These are phyloP conservation scores for Euphrasia confusa DNA, from an alignment of 257 asterid species.

Conservation along the genomic window DNA sequence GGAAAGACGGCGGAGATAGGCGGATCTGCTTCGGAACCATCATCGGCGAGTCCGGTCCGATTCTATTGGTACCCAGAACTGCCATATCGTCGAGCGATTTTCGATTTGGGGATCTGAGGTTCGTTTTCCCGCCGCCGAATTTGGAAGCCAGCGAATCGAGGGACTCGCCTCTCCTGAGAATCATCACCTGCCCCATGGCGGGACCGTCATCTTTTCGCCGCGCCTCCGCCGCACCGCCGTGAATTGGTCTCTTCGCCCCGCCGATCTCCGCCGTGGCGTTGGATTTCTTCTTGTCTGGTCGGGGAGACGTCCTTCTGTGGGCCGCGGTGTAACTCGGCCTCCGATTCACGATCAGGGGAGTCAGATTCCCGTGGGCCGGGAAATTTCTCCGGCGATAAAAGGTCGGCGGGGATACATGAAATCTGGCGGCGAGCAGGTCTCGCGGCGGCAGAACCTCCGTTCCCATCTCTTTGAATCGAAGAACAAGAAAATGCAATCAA, in stretches of 20 bases:
- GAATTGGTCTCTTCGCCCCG: slow-evolving; percentile 25
- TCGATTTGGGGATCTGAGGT: slow-evolving; percentile 13
- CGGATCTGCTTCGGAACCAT: slow-evolving; percentile 45
- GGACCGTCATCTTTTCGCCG: slow-evolving; percentile 35
- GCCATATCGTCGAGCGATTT: slow-evolving; percentile 40
- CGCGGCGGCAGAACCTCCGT: slow-evolving; percentile 46
- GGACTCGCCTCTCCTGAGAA: slow-evolving; percentile 50
- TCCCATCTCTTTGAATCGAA: slow-evolving; percentile 28
- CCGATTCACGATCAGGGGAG: slow-evolving; percentile 26
- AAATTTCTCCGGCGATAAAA: slow-evolving; percentile 36
- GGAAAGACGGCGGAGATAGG: slow-evolving; percentile 22
- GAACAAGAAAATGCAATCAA: background rate
- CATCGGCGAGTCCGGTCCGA: slow-evolving; percentile 40
- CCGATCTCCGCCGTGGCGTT: slow-evolving; percentile 14
- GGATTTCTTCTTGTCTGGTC: slow-evolving; percentile 33
- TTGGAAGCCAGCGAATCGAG: slow-evolving; percentile 41
- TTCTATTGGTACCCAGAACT: slow-evolving; percentile 26
- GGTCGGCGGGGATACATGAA: slow-evolving; percentile 22
- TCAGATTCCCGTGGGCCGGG: slow-evolving; percentile 18
- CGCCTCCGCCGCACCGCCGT: slow-evolving; percentile 25
- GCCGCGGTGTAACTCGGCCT: slow-evolving; percentile 18
- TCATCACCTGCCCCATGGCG: slow-evolving; percentile 27
- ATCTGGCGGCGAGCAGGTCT: slow-evolving; percentile 31
- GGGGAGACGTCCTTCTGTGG: slow-evolving; percentile 31
- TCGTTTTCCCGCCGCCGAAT: slow-evolving; percentile 22